phyloP scores from a whole-genome alignment of 2,329 filamentous ascomycete genomes.

The Pseudocercospora fijiensis region DNA sequence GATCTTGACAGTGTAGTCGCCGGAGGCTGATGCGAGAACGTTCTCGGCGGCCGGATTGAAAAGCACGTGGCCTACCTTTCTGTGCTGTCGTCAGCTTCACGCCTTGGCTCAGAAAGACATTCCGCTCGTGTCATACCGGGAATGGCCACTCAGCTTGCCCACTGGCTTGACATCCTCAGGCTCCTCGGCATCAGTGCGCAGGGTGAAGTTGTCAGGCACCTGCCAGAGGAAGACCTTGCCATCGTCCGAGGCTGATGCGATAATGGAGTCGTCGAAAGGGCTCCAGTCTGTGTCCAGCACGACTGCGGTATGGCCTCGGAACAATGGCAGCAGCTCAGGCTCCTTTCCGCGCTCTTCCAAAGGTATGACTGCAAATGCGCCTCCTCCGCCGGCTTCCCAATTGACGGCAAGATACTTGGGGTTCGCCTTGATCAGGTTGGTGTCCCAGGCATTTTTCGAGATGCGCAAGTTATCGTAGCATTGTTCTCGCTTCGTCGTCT shows the following conservation, averaged over 20 bases:
- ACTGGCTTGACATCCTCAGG: slow-evolving; percentile 77
- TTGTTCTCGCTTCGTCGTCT: slow-evolving; percentile 91
- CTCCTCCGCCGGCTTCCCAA: slow-evolving; percentile 95
- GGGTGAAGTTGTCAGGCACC: slow-evolving; percentile 82
- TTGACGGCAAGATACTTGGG: slow-evolving; percentile 95
- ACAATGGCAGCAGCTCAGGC: slow-evolving; percentile 89
- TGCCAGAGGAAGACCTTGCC: slow-evolving; percentile 96
- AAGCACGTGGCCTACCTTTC: slow-evolving; percentile 95
- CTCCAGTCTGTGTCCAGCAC: slow-evolving; percentile 99
- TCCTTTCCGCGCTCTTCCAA: slow-evolving; percentile 84
- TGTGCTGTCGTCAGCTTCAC: slow-evolving; percentile 43
- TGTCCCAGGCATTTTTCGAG: slow-evolving; percentile 98
- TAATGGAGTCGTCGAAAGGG: slow-evolving; percentile 89
- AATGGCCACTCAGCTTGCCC: slow-evolving; percentile 80
- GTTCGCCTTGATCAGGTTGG: slow-evolving; percentile 96
- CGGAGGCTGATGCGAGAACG: slow-evolving; percentile 90
- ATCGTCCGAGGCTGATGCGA: slow-evolving; percentile 94
- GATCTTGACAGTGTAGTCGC: slow-evolving; percentile 90
- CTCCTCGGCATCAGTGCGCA: slow-evolving; percentile 81
- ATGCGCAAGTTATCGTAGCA: slow-evolving; percentile 98
- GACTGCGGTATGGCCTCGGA: slow-evolving; percentile 91
- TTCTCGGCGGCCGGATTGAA: slow-evolving; percentile 97
- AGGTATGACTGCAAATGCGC: slow-evolving; percentile 94
- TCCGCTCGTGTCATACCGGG: slow-evolving; percentile 61
- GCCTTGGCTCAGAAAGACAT: neutral